Evolutionary conservation across 768 basidiomycete genomes (phyloP), one percentile per base, ranked within the genome.

Genomic region (Kwoniella mangroviensis): DNA sequence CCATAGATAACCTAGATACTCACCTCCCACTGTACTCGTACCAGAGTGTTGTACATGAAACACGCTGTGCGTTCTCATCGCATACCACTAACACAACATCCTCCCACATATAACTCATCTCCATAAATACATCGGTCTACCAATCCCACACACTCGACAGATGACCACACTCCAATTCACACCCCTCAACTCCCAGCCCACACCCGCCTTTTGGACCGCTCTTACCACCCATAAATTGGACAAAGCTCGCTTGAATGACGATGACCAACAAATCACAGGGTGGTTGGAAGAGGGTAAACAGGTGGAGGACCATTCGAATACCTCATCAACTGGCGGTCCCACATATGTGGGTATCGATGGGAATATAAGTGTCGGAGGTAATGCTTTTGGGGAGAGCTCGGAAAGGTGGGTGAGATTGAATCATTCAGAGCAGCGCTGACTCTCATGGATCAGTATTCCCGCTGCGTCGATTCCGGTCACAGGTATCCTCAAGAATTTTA

Each of bases 171-270:
- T 98, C 26, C 94, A 97, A 83, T 98, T 99, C 80, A 86, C 90
- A 53, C 94, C 95, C 0, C 90, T 98, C 75, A 86, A 90, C 4
- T 94, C 94, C 9, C 86, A 92, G 54, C 91, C 97, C 2, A 90
- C 93, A 71, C 95, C 97, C 0, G 87, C 89, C 2, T 94, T 98
- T 83, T 99, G 95, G 94, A 92, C 96, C 74, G 88, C 90, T 62
- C 90, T 99, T 51, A 92, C 92, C 1, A 84, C 87, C 34, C 84
- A 94, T 84, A 99, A 99, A 87, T 89, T 99, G 77, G 93, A 98
- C 81, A 89, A 92, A 15, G 88, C 95, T 52, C 89, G 89, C 70
- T 88, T 98, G 26, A 90, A 91, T 2, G 91, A 95, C 70, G 88
- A 88, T 3, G 86, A 89, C 0, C 75, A 93, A 10, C 83, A 89